A percentile compares a stretch with the other conserved stretches of the same genome.
These are phyloP conservation scores for Mycena sp. DNA, from an alignment of 1,284 basidiomycete species.

Conservation along the genomic window DNA sequence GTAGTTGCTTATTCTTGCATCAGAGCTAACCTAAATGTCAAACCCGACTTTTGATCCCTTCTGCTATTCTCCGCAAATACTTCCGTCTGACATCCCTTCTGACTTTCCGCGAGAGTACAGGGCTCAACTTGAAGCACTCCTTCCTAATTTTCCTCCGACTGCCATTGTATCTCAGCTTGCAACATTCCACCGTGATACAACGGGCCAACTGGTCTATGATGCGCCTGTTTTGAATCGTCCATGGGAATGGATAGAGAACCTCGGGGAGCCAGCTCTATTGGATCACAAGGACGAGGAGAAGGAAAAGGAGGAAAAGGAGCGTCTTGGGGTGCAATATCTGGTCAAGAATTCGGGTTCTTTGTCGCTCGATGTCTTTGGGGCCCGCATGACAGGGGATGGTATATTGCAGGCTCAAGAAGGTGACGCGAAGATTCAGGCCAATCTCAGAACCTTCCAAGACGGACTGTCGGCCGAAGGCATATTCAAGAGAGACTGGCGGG, in stretches of 20 bases:
- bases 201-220: constrained; percentile 59
- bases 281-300: constrained; percentile 51
- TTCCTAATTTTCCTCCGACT: constrained; percentile 61
- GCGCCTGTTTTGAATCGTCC: constrained; percentile 73
- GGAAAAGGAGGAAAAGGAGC: constrained; percentile 45
- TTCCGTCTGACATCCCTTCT: constrained; percentile 59
- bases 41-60: constrained; percentile 65
- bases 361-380: constrained; percentile 76
- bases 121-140: constrained; percentile 62
- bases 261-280: constrained; percentile 63
- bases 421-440: constrained; percentile 51
- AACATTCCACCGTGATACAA: constrained; percentile 62
- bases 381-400: constrained; percentile 69
- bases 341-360: constrained; percentile 76
- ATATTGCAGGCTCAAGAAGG: constrained; percentile 45
- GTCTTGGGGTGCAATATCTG: constrained; percentile 38
- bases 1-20: constrained; percentile 9
- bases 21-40: constrained; percentile 73
- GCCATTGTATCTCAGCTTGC: constrained; percentile 65
- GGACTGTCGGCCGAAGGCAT: constrained; percentile 67
- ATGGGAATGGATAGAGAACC: constrained; percentile 86
- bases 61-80: constrained; percentile 64
- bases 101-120: constrained; percentile 68
- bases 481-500: constrained; percentile 79
- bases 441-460: constrained; percentile 70